Percentiles rank a stretch among this genome's conserved stretches.
Evolutionary conservation across 164 flowering plant species (phyloP).

Genomic region (Chimonanthus salicifolius): DNA sequence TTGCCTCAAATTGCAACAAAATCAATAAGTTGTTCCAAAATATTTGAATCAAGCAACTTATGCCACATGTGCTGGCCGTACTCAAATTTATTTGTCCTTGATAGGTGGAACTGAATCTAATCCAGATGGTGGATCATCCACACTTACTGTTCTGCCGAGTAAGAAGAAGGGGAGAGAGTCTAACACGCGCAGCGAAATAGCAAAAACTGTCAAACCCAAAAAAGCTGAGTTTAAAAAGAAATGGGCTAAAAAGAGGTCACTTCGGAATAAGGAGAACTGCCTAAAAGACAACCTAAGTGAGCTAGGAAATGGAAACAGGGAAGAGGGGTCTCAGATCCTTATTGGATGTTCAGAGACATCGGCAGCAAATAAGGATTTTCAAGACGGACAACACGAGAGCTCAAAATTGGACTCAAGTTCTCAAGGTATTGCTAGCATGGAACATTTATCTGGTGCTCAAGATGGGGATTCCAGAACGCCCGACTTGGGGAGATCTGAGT

Average conservation of each 20-base stretch:
- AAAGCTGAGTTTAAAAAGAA: slow-evolving; percentile 44
- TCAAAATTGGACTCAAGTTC: slow-evolving; percentile 6
- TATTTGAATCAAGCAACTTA: not conserved
- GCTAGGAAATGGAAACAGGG: slow-evolving; percentile 6
- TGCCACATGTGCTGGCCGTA: not conserved
- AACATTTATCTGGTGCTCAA: not conserved
- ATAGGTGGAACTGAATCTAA: slow-evolving; percentile 16
- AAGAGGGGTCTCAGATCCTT: slow-evolving; percentile 5
- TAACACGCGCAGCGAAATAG: slow-evolving; percentile 20
- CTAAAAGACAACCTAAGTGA: slow-evolving; percentile 6
- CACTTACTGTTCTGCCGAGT: slow-evolving; percentile 61
- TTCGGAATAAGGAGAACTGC: slow-evolving; percentile 11
- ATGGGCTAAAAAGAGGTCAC: slow-evolving; percentile 22
- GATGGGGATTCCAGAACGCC: not conserved
- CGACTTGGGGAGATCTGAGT: not conserved
- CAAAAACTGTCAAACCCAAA: slow-evolving; percentile 47
- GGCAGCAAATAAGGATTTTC: slow-evolving; percentile 7
- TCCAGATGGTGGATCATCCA: slow-evolving; percentile 21
- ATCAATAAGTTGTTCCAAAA: not conserved
- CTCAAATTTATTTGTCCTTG: not conserved
- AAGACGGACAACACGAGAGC: not conserved
- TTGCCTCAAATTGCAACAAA: not conserved
- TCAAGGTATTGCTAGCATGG: slow-evolving; percentile 11
- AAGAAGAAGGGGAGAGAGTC: slow-evolving; percentile 46
- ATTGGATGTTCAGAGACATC: slow-evolving; percentile 3